A percentile compares a stretch with the other conserved stretches of the same genome.
Conservation (phyloP, 441 rosid genomes). For the Corymbia calophylla region DNA sequence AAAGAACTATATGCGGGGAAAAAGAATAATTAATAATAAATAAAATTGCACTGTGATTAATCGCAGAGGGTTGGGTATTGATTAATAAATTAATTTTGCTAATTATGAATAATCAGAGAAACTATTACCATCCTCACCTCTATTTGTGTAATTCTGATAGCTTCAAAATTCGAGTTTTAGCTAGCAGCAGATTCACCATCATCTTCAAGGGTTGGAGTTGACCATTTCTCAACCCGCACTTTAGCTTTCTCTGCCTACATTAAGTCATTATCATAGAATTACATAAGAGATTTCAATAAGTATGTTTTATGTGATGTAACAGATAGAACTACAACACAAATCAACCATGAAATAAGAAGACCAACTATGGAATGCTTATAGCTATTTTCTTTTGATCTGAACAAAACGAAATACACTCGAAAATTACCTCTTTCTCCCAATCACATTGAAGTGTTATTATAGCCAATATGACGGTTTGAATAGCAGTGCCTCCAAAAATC, state of each 20-base stretch:
- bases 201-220: neutral
- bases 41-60: neutral
- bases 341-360: neutral
- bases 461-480: conserved; percentile 32
- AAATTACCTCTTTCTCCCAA: conserved; percentile 41
- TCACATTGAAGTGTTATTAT: conserved; percentile 26
- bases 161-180: neutral
- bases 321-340: neutral
- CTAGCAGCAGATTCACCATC: neutral
- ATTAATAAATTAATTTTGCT: neutral
- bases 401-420: neutral
- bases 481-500: conserved; percentile 35
- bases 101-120: neutral
- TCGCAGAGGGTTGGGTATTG: neutral
- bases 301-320: neutral
- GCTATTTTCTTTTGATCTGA: neutral
- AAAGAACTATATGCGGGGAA: neutral
- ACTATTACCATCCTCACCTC: neutral
- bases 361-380: neutral
- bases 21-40: neutral
- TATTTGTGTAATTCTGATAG: neutral
- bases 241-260: neutral
- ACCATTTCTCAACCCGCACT: neutral
- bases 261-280: neutral
- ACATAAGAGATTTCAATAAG: neutral